These are phyloP conservation scores for Plasmodium coatneyi DNA, from an alignment of 169 alveolate species.

Conservation along the genomic window DNA sequence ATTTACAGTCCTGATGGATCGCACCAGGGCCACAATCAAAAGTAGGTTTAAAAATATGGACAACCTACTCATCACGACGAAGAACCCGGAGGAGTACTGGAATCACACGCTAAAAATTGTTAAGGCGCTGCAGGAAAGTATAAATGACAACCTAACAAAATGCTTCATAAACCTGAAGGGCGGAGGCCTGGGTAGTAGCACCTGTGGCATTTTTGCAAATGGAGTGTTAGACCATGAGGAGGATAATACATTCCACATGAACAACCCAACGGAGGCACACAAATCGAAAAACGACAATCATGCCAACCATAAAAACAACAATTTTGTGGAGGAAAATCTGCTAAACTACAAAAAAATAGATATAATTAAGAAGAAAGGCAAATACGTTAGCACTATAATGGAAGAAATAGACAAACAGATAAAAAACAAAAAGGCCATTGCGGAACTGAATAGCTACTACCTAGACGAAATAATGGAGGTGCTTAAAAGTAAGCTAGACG, in stretches of 20 bases:
- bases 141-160: conserved; percentile 31
- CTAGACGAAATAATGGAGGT: conserved; percentile 53
- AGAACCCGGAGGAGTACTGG: conserved; percentile 69
- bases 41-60: conserved; percentile 53
- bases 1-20: conserved; percentile 14
- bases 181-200: not conserved
- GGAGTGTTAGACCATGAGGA: not conserved
- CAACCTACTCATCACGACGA: conserved; percentile 15
- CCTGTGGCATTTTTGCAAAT: not conserved
- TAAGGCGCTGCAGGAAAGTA: conserved; percentile 20
- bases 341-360: conserved; percentile 16
- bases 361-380: conserved; percentile 41
- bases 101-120: conserved; percentile 6
- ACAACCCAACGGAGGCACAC: not conserved
- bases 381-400: conserved; percentile 24
- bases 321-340: not conserved
- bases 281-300: not conserved
- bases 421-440: not conserved
- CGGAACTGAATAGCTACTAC: conserved; percentile 32
- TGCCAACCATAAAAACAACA: not conserved
- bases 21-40: conserved; percentile 29
- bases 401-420: conserved; percentile 37
- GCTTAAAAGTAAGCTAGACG: conserved; percentile 51
- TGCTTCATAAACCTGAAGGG: conserved; percentile 63
- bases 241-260: not conserved